Conservation (phyloP, 305 asterid species). For the Fraxinus greggii region DNA sequence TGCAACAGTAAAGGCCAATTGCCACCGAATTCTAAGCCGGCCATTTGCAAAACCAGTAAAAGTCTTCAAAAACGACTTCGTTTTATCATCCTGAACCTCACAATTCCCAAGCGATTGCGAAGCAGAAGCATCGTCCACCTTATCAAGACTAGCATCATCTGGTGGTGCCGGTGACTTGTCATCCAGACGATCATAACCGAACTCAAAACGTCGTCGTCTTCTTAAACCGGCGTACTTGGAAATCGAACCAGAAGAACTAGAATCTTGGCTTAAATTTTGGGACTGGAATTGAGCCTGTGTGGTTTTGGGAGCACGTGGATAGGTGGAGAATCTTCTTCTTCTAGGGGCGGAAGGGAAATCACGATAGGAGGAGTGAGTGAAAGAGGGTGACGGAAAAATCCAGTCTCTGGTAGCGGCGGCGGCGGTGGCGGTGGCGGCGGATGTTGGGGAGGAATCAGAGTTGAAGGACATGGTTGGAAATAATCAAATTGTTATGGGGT, state of each 20-base stretch:
- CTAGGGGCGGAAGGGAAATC: constrained; percentile 40
- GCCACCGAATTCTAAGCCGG: constrained; percentile 47
- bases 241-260: constrained; percentile 20
- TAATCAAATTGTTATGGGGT: not conserved
- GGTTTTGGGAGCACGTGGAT: constrained; percentile 25
- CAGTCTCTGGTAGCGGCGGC: constrained; percentile 53
- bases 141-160: constrained; percentile 26
- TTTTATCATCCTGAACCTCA: constrained; percentile 28
- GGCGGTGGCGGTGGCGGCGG: constrained; percentile 31
- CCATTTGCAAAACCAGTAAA: constrained; percentile 34
- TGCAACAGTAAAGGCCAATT: constrained; percentile 42
- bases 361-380: constrained; percentile 40
- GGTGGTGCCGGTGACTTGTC: constrained; percentile 44
- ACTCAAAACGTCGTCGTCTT: constrained; percentile 43
- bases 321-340: constrained; percentile 56
- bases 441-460: constrained; percentile 34
- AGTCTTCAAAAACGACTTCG: constrained; percentile 26
- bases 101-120: constrained; percentile 26
- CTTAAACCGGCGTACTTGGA: constrained; percentile 20
- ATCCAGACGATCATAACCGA: constrained; percentile 18
- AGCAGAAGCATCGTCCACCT: constrained; percentile 23
- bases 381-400: constrained; percentile 74
- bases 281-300: constrained; percentile 26
- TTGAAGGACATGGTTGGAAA: constrained; percentile 38
- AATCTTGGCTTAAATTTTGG: constrained; percentile 7